A percentile compares a stretch with the other conserved stretches of the same genome.
Conservation (phyloP, 2,329 filamentous ascomycete genomes). For the Zasmidium citrigriseum region DNA sequence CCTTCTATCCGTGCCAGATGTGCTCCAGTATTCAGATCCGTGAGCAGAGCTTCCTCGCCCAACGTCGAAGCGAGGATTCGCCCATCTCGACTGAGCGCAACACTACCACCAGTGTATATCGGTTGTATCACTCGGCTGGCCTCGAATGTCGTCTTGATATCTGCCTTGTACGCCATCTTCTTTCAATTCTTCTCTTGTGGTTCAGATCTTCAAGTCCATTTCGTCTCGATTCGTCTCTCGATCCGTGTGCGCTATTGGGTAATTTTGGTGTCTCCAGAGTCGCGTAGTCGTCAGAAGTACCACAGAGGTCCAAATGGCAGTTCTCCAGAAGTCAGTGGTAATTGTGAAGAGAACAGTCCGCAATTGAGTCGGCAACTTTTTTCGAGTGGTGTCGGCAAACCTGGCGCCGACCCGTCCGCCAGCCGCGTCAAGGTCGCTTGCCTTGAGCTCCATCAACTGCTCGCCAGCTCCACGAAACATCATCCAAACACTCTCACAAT, state of each 20-base stretch:
- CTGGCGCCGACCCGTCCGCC: not conserved
- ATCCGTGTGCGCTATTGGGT: not conserved
- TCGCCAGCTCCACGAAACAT: constrained; percentile 12
- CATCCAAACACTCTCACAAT: constrained; percentile 7
- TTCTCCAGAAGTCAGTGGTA: too few relatives aligned
- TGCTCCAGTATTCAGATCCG: constrained; percentile 78
- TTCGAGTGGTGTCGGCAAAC: not conserved
- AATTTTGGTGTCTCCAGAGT: not conserved
- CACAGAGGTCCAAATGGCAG: not conserved
- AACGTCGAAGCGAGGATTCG: constrained; percentile 82
- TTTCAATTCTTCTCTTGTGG: not conserved
- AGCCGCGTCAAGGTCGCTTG: constrained; percentile 11
- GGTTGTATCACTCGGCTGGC: constrained; percentile 80
- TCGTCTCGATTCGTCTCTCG: not conserved
- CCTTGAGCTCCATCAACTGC: constrained; percentile 7
- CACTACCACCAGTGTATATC: constrained; percentile 88
- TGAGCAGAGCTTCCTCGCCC: constrained; percentile 89
- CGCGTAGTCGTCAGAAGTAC: not conserved
- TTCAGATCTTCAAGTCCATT: not conserved
- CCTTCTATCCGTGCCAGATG: constrained; percentile 87
- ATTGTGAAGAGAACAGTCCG: too few relatives aligned
- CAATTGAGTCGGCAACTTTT: constrained; percentile 2
- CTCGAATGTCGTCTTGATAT: constrained; percentile 84
- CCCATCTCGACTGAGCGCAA: constrained; percentile 79
- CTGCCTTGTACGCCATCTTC: constrained; percentile 56